These are phyloP conservation scores for Pyrus communis DNA, from an alignment of 306 rosid species.

Conservation along the genomic window DNA sequence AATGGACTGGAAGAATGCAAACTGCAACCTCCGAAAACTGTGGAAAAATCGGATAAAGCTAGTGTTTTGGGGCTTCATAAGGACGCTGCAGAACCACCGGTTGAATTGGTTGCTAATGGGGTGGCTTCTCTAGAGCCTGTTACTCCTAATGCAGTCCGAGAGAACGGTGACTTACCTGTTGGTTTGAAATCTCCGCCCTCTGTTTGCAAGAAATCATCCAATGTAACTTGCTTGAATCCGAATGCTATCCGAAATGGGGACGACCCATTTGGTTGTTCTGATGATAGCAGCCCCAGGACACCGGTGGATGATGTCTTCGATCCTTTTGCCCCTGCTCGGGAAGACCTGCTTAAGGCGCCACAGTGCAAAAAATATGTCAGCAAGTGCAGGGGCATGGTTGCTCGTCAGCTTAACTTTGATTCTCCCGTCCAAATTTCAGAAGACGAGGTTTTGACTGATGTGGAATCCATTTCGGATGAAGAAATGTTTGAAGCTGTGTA, in stretches of 20 bases:
- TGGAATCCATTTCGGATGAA: constrained; percentile 40
- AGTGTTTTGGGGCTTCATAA: constrained; percentile 2
- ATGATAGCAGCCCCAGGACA: constrained; percentile 44
- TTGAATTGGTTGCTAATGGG: not conserved
- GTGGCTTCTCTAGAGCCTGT: constrained; percentile 38
- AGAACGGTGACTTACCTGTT: constrained; percentile 44
- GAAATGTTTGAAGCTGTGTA: constrained; percentile 54
- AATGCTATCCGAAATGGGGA: constrained; percentile 7
- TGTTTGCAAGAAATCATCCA: constrained; percentile 29
- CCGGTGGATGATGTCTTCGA: constrained; percentile 60
- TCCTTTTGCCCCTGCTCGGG: constrained; percentile 67
- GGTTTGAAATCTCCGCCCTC: constrained; percentile 37
- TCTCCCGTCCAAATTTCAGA: constrained; percentile 8
- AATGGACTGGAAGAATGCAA: constrained; percentile 6
- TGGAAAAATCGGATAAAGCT: constrained; percentile 8
- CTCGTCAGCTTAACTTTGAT: constrained; percentile 52
- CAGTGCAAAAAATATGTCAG: constrained; percentile 31
- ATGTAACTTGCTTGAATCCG: constrained; percentile 8
- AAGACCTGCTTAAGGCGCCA: constrained; percentile 42
- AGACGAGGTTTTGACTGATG: not conserved
- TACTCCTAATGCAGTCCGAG: constrained; percentile 53
- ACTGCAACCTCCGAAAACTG: constrained; percentile 2
- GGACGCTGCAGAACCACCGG: constrained; percentile 16
- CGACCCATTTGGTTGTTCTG: constrained; percentile 2
- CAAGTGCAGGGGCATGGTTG: constrained; percentile 24